phyloP scores from a whole-genome alignment of 2,329 filamentous ascomycete genomes.

The Cordyceps fumosorosea region DNA sequence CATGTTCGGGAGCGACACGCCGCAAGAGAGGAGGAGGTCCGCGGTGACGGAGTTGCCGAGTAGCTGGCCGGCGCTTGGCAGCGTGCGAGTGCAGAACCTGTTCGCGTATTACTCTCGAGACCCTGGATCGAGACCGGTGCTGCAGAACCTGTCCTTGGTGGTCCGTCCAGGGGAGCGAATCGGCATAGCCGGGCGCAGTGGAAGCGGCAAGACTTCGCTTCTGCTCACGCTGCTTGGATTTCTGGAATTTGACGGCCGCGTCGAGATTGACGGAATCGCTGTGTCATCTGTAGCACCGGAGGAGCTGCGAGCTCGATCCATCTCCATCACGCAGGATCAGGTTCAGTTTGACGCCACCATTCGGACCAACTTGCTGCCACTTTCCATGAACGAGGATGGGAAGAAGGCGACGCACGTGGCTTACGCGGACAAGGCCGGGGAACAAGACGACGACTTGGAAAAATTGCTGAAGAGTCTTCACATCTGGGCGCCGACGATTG shows the following conservation, averaged over 20 bases:
- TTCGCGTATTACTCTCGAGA: neutral
- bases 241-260: slow-evolving; percentile 27
- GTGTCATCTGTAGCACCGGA: slow-evolving; percentile 33
- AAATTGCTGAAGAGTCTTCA: slow-evolving; percentile 33
- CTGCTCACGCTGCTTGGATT: too few relatives aligned
- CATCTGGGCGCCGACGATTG: slow-evolving; percentile 30
- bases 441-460: slow-evolving; percentile 20
- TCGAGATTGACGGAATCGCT: slow-evolving; percentile 36
- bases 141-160: slow-evolving; percentile 2
- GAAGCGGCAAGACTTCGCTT: too few relatives aligned
- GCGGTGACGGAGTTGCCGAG: neutral
- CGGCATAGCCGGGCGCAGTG: slow-evolving; percentile 40
- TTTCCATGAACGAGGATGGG: neutral
- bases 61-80: neutral
- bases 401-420: slow-evolving; percentile 17
- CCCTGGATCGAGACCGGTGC: neutral
- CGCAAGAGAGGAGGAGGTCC: neutral
- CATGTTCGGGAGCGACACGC: neutral
- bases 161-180: slow-evolving; percentile 34
- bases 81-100: neutral
- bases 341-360: slow-evolving; percentile 36
- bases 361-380: slow-evolving; percentile 38
- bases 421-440: too few relatives aligned
- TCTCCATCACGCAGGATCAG: slow-evolving; percentile 40
- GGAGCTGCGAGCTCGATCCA: slow-evolving; percentile 32